Percentiles rank a stretch among this genome's conserved stretches.
Evolutionary conservation across 352 stramenopile species (phyloP).

Genomic region (Peronospora tabacina): DNA sequence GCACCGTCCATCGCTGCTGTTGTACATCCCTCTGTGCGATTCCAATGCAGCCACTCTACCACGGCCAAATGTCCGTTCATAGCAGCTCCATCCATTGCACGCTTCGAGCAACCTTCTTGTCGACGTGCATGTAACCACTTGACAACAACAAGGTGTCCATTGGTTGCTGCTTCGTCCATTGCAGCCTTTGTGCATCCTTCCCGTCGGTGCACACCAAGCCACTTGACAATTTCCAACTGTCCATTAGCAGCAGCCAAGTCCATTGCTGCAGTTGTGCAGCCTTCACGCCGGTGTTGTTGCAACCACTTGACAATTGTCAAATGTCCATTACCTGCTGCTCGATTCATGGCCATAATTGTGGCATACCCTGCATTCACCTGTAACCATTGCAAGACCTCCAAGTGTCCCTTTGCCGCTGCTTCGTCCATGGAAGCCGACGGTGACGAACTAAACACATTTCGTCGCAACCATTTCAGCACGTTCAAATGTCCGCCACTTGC

Average conservation of each 20-base stretch:
- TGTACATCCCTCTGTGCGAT: constrained; percentile 24
- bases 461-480: constrained; percentile 22
- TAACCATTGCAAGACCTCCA: constrained; percentile 24
- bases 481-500: constrained; percentile 32
- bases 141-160: constrained; percentile 24
- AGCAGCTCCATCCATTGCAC: constrained; percentile 29
- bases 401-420: constrained; percentile 23
- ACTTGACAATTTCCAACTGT: constrained; percentile 25
- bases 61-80: constrained; percentile 24
- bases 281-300: constrained; percentile 22
- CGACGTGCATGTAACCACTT: constrained; percentile 21
- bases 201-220: constrained; percentile 17
- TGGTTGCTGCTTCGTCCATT: constrained; percentile 29
- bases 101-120: constrained; percentile 21
- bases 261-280: constrained; percentile 27
- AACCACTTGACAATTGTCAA: constrained; percentile 28
- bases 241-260: constrained; percentile 25
- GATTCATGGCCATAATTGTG: constrained; percentile 23
- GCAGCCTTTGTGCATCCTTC: constrained; percentile 29
- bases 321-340: constrained; percentile 26
- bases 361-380: constrained; percentile 16
- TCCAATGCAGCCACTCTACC: constrained; percentile 25
- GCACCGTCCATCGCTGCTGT: constrained; percentile 30
- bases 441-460: constrained; percentile 24
- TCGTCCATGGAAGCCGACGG: constrained; percentile 25